Evolutionary conservation across 2,329 filamentous ascomycete genomes (phyloP).

Genomic region (Periconia sp.): DNA sequence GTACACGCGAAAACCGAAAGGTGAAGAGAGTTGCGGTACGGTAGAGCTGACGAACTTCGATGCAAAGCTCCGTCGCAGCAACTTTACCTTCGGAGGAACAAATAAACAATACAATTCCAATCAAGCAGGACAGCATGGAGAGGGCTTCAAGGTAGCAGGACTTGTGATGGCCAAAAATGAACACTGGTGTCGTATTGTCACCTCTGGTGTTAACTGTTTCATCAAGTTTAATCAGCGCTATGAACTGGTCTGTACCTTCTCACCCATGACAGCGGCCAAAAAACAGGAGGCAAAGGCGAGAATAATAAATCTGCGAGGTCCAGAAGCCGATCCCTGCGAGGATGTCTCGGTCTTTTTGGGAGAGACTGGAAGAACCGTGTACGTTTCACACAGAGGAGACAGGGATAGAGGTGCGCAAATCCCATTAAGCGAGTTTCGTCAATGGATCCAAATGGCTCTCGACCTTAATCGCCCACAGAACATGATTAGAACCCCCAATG

Average conservation of each 20-base stretch:
- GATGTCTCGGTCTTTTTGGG: no score
- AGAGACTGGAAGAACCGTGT: not conserved
- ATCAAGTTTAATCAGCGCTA: no score
- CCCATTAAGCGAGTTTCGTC: conserved; percentile 4
- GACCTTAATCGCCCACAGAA: conserved; percentile 8
- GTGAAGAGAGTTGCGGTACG: not conserved
- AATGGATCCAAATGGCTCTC: conserved; percentile 7
- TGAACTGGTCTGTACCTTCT: no score
- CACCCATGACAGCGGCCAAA: no score
- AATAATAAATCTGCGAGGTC: no score
- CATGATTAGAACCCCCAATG: conserved; percentile 4
- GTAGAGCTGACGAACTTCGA: conserved; percentile 19
- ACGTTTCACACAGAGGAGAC: not conserved
- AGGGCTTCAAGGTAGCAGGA: conserved; percentile 21
- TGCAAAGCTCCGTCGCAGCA: conserved; percentile 4
- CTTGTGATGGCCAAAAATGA: conserved; percentile 9
- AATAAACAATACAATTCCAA: conserved; percentile 8
- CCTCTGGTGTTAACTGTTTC: not conserved
- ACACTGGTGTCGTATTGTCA: conserved; percentile 6
- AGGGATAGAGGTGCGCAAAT: conserved; percentile 1
- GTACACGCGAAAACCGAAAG: no score
- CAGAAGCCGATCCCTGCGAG: no score
- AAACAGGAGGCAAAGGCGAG: no score
- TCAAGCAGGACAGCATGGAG: conserved; percentile 22
- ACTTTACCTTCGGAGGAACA: conserved; percentile 15